Conservation (phyloP, 78 protist species). For the Diacronema lutheri region DNA sequence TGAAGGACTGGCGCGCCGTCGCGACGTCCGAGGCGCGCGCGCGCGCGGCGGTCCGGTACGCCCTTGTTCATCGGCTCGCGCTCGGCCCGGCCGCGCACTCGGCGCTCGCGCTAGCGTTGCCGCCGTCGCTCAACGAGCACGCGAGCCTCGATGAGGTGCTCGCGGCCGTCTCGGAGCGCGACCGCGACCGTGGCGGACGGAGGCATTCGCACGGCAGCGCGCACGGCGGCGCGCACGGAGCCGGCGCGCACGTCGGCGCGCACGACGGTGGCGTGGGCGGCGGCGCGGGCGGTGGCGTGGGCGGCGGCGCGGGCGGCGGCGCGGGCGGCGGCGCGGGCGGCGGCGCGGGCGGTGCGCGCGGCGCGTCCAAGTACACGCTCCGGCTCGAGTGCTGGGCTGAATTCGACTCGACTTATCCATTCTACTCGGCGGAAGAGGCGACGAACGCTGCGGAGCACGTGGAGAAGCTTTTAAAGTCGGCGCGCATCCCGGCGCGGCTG, state of each 20-base stretch:
- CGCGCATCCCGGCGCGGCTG: too few species aligned
- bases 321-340: background rate
- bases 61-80: background rate
- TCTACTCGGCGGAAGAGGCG: background rate
- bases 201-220: too few species aligned
- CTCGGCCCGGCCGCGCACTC: constrained; percentile 7
- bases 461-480: too few species aligned
- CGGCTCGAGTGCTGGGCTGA: background rate
- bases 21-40: background rate
- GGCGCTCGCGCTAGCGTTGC: background rate
- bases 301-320: background rate
- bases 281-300: too few species aligned
- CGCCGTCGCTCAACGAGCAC: background rate
- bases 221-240: too few species aligned
- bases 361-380: background rate
- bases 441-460: background rate
- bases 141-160: background rate
- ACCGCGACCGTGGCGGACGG: too few species aligned
- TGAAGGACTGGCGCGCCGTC: background rate
- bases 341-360: background rate
- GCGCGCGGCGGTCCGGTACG: background rate
- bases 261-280: too few species aligned
- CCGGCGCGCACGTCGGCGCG: too few species aligned
- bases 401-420: background rate
- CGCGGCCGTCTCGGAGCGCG: background rate